These are phyloP conservation scores for Tulasnella sp. DNA, from an alignment of 768 basidiomycete genomes.

Conservation along the genomic window DNA sequence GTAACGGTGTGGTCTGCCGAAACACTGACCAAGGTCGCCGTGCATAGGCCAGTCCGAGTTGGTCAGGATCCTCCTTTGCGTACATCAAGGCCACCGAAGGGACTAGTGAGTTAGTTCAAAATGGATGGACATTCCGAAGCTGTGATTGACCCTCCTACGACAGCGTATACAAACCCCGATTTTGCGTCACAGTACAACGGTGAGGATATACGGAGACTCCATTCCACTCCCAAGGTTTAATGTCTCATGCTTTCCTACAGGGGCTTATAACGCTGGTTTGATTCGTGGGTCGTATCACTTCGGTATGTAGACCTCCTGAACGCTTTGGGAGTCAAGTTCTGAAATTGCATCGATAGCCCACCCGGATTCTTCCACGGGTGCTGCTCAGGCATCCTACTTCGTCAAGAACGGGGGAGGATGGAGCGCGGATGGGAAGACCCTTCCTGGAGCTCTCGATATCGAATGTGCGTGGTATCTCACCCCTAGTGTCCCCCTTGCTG, in stretches of 20 bases:
- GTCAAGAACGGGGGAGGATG: constrained; percentile 48
- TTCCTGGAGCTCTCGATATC: constrained; percentile 53
- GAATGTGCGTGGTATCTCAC: constrained; percentile 33
- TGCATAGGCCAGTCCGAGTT: constrained; percentile 38
- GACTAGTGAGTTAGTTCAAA: constrained; percentile 30
- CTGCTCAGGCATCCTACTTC: constrained; percentile 49
- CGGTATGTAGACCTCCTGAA: constrained; percentile 34
- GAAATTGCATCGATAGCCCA: not conserved
- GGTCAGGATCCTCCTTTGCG: constrained; percentile 42
- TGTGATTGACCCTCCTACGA: not conserved
- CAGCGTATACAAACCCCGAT: constrained; percentile 23
- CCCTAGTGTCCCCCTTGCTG: not conserved
- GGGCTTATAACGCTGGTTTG: constrained; percentile 41
- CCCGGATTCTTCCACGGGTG: constrained; percentile 31
- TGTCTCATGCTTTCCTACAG: not conserved
- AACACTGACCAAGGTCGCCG: not conserved
- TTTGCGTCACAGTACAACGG: constrained; percentile 45
- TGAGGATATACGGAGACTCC: not conserved
- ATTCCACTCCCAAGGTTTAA: not conserved
- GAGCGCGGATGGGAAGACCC: constrained; percentile 45
- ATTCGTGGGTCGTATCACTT: constrained; percentile 55
- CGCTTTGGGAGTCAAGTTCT: constrained; percentile 21
- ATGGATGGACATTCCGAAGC: not conserved
- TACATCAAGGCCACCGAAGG: constrained; percentile 63
- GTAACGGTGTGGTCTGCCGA: not conserved